Percentiles rank a stretch among this genome's conserved stretches.
Conservation (phyloP, 768 basidiomycete species). For the Podaxis carcinomalis region DNA sequence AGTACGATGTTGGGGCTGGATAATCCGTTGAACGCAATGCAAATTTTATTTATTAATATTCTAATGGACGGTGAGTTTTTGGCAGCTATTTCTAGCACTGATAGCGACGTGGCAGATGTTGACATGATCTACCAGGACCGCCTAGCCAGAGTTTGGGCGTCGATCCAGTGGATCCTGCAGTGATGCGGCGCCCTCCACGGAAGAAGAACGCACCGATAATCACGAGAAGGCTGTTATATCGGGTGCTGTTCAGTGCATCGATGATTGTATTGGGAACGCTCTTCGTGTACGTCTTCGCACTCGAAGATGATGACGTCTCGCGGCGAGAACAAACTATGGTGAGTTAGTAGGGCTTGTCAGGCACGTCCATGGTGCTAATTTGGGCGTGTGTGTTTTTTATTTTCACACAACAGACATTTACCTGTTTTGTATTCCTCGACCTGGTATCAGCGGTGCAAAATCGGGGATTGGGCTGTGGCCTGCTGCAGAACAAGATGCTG, state of each 20-base stretch:
- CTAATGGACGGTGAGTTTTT: slow-evolving; percentile 83
- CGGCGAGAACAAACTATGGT: slow-evolving; percentile 96
- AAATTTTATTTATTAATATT: slow-evolving; percentile 99
- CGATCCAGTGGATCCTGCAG: slow-evolving; percentile 89
- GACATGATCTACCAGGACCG: slow-evolving; percentile 51
- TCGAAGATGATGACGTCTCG: slow-evolving; percentile 81
- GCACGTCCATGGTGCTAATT: neutral
- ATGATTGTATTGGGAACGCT: slow-evolving; percentile 88
- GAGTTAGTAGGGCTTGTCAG: slow-evolving; percentile 20
- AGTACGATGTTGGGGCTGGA: slow-evolving; percentile 86
- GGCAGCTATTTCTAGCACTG: neutral
- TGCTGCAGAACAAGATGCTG: slow-evolving; percentile 87
- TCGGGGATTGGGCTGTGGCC: slow-evolving; percentile 81
- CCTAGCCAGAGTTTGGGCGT: slow-evolving; percentile 96
- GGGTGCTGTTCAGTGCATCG: slow-evolving; percentile 90
- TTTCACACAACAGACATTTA: slow-evolving; percentile 71
- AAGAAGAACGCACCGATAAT: slow-evolving; percentile 91
- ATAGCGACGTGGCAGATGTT: neutral
- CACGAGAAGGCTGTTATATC: slow-evolving; percentile 60
- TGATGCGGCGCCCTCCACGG: slow-evolving; percentile 92
- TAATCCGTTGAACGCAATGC: slow-evolving; percentile 97
- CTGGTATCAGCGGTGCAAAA: slow-evolving; percentile 93
- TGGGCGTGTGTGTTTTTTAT: neutral
- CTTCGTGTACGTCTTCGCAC: slow-evolving; percentile 80
- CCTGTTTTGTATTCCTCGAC: slow-evolving; percentile 95